Conservation (phyloP, 352 stramenopile species). For the Phytophthora pluvialis region DNA sequence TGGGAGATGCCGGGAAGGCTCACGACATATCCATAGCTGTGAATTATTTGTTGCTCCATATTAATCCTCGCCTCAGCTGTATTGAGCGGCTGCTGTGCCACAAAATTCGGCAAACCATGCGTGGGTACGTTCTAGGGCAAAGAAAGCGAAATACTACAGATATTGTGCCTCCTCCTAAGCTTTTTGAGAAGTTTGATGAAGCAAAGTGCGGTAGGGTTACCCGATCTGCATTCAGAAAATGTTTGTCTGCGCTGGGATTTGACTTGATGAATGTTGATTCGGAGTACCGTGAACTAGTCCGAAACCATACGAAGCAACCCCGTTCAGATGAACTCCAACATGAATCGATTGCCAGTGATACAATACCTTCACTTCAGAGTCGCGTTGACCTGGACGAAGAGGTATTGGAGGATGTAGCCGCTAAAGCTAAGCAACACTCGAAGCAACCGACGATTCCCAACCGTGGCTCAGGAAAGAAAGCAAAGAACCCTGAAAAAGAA, state of each 20-base stretch:
- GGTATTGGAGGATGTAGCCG: conserved; percentile 11
- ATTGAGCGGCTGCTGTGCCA: conserved; percentile 60
- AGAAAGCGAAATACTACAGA: conserved; percentile 30
- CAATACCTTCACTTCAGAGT: background rate
- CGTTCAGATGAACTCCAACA: conserved; percentile 14
- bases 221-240: conserved; percentile 72
- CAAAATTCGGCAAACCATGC: conserved; percentile 68
- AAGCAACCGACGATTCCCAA: conserved; percentile 1
- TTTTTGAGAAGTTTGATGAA: conserved; percentile 71
- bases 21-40: conserved; percentile 33
- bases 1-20: background rate
- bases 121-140: conserved; percentile 39
- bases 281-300: conserved; percentile 54
- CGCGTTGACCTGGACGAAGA: conserved; percentile 46
- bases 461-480: background rate
- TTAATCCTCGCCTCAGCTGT: conserved; percentile 62
- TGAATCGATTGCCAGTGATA: conserved; percentile 3
- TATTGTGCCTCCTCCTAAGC: conserved; percentile 29
- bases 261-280: conserved; percentile 70
- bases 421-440: conserved; percentile 3
- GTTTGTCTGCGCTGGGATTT: conserved; percentile 66
- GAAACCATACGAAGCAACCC: conserved; percentile 18
- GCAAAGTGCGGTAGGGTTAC: conserved; percentile 49
- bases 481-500: background rate
- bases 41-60: conserved; percentile 60